Conservation (phyloP, 1,284 basidiomycete species). For the Nidula niveotomentosa region DNA sequence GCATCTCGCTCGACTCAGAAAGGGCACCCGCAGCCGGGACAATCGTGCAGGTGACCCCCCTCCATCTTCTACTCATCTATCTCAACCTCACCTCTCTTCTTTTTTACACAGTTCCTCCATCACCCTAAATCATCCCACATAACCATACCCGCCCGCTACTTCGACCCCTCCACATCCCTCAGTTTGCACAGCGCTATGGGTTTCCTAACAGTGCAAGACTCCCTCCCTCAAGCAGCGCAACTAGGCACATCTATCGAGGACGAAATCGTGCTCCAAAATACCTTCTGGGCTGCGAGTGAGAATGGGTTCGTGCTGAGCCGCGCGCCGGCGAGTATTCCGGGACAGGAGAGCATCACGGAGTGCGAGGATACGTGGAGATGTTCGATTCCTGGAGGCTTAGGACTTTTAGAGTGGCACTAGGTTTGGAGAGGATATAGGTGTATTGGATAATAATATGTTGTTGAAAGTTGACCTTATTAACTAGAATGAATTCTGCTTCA, state of each 20-base stretch:
- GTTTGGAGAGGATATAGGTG: background rate
- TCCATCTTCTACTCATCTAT: background rate
- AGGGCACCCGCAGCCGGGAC: constrained; percentile 58
- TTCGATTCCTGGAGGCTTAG: constrained; percentile 51
- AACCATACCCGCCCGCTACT: constrained; percentile 1
- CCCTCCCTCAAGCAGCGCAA: too few species aligned
- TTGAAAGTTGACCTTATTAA: too few species aligned
- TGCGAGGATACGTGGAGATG: constrained; percentile 24
- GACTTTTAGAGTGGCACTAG: constrained; percentile 12
- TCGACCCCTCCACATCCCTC: background rate
- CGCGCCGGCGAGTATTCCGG: constrained; percentile 1
- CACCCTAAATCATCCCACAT: constrained; percentile 12
- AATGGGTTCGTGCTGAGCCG: constrained; percentile 42
- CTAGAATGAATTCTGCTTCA: too few species aligned
- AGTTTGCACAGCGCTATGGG: too few species aligned
- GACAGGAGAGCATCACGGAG: constrained; percentile 6
- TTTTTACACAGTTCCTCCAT: constrained; percentile 14
- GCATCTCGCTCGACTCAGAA: constrained; percentile 67
- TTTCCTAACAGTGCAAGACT: too few species aligned
- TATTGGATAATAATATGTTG: too few species aligned
- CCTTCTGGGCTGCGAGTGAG: constrained; percentile 58
- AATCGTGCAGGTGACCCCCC: constrained; percentile 54
- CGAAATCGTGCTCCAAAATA: constrained; percentile 24
- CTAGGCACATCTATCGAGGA: background rate
- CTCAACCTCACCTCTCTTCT: background rate